Evolutionary conservation across 345 rosid genomes (phyloP).

Genomic region (Carallia brachiata): DNA sequence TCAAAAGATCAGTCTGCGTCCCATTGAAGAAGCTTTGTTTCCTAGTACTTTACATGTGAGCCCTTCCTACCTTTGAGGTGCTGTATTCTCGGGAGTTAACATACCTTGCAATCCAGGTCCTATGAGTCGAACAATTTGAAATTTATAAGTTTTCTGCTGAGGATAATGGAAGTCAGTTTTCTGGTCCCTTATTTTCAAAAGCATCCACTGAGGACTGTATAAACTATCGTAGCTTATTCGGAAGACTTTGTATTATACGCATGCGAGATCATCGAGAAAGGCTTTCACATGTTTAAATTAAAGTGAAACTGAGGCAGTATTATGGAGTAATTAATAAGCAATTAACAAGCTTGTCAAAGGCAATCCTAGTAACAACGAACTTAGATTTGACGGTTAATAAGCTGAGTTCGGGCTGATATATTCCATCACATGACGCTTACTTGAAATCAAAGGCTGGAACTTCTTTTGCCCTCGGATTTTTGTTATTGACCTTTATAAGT

Average conservation of each 20-base stretch:
- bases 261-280: background rate
- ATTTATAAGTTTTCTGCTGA: background rate
- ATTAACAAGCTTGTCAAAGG: background rate
- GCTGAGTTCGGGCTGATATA: background rate
- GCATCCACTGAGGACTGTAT: background rate
- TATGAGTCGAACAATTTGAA: background rate
- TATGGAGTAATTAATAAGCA: background rate
- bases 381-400: background rate
- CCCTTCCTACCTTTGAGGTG: constrained; percentile 33
- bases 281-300: background rate
- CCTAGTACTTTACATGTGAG: constrained; percentile 34
- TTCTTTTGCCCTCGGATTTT: no score
- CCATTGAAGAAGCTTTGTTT: constrained; percentile 40
- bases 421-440: background rate
- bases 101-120: constrained; percentile 7
- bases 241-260: background rate
- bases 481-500: no score
- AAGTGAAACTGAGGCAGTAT: background rate
- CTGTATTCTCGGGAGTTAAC: constrained; percentile 26
- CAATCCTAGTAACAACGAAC: background rate
- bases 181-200: background rate
- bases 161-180: background rate
- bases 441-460: background rate
- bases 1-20: constrained; percentile 24
- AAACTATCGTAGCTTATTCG: background rate